A percentile compares a stretch with the other conserved stretches of the same genome.
Conservation (phyloP, 331 rosid genomes). For the Saraca asoca region DNA sequence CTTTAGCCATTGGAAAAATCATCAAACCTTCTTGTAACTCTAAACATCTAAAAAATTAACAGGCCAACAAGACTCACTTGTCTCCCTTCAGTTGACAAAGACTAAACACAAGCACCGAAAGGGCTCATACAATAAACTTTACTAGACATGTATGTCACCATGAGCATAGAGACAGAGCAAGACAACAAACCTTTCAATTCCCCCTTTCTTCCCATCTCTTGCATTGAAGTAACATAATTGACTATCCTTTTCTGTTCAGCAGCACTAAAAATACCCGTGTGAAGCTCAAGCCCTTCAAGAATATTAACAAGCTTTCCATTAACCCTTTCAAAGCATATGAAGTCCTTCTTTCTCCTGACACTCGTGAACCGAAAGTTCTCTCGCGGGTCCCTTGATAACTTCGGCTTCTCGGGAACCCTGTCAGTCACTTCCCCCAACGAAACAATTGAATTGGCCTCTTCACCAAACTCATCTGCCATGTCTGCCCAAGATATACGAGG, state of each 20-base stretch:
- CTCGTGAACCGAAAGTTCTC: constrained; percentile 69
- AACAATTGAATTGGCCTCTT: constrained; percentile 49
- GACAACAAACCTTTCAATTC: constrained; percentile 74
- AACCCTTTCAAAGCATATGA: constrained; percentile 68
- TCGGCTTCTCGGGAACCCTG: constrained; percentile 56
- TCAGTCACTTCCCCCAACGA: constrained; percentile 38
- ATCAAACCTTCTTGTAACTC: no score
- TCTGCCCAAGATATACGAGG: constrained; percentile 92
- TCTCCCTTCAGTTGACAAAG: no score
- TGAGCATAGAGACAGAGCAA: not conserved
- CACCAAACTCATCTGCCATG: constrained; percentile 89
- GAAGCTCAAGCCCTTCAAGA: constrained; percentile 90
- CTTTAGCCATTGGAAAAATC: no score
- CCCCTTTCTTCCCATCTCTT: constrained; percentile 72
- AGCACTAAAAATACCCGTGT: constrained; percentile 76
- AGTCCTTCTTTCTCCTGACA: constrained; percentile 65
- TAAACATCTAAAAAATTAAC: no score
- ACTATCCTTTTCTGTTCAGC: constrained; percentile 88
- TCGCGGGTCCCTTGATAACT: constrained; percentile 74
- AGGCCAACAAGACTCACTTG: no score
- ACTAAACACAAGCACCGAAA: constrained; percentile 2
- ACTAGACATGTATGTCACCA: no score
- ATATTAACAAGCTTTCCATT: constrained; percentile 68
- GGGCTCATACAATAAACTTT: not conserved
- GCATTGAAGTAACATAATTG: constrained; percentile 49